Evolutionary conservation across 352 stramenopile genomes (phyloP), one percentile per base, ranked within the genome.

Genomic region (Phytophthora sp.): DNA sequence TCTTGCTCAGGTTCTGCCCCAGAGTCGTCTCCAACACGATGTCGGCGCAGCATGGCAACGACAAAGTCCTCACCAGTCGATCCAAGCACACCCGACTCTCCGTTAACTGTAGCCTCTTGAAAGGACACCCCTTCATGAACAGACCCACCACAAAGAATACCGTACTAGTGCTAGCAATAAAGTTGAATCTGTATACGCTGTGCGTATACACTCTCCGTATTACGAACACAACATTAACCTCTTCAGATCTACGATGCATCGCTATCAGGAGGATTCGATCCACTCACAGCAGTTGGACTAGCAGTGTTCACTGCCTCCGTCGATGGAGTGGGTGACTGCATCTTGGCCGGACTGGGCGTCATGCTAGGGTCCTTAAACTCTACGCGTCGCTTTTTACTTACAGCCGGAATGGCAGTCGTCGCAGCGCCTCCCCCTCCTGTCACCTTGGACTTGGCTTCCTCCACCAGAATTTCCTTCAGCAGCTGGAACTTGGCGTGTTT

Each of bases 401-500:
- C n/a, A 39, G 33, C 16, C 9, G 46, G 15, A 2, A 31, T 12
- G 26, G 27, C 41, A 47, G 6, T 47, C 21, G 47, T 41, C 15
- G 47, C 33, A 36, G 50, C 16, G 18, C 15, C 29, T n/a, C 18
- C 8, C 1, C 30, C 45, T n/a, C 49, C 61, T 16, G 74, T 52
- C 38, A 63, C 66, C 67, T 91, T 90, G 20, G 77, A 82, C 13
- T 67, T 71, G 20, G 84, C 80, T 65, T 93, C 84, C 26, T 82
- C 67, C 31, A 91, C 76, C 50, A 93, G 68, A 42, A 93, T 82
- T 29, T 86, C 79, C 52, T 93, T 93, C 0, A 93, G 74, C 54
- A 88, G 69, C 42, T 87, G 70, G 41, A 93, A 93, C 57, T 90
- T 90, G 29, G 55, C 72, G 67, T 91, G 82, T 42, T 93, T 93